Conservation (phyloP, 169 alveolate genomes). For the Cryptosporidium bovis region DNA sequence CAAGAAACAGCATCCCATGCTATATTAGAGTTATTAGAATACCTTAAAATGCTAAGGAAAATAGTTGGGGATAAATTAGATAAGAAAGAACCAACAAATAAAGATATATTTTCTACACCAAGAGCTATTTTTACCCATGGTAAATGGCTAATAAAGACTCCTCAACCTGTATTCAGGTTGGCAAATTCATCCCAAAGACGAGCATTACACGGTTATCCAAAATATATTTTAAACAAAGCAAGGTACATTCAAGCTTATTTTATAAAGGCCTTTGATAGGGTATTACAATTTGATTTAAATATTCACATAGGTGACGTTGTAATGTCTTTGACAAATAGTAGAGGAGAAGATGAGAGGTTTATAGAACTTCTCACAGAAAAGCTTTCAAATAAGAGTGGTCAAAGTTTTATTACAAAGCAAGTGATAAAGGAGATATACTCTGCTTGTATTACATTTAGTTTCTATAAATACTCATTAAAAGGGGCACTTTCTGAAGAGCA, state of each 20-base stretch:
- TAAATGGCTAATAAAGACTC: conserved; percentile 59
- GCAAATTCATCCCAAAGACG: conserved; percentile 31
- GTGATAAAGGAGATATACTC: conserved; percentile 39
- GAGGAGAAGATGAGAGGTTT: conserved; percentile 38
- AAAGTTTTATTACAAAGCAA: conserved; percentile 5
- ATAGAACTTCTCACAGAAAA: conserved; percentile 15
- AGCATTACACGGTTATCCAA: conserved; percentile 49
- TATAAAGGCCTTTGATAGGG: conserved; percentile 28
- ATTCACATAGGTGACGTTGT: conserved; percentile 44
- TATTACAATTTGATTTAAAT: conserved; percentile 34
- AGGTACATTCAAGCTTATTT: conserved; percentile 53
- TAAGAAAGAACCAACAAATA: conserved; percentile 30
- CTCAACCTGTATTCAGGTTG: conserved; percentile 39
- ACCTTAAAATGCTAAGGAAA: conserved; percentile 7
- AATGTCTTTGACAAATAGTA: conserved; percentile 12
- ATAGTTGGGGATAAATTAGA: conserved; percentile 6
- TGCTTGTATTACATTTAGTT: conserved; percentile 57
- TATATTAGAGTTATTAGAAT: conserved; percentile 24
- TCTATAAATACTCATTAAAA: conserved; percentile 13
- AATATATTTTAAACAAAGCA: conserved; percentile 51
- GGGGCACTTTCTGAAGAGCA: conserved; percentile 73
- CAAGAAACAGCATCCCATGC: conserved; percentile 51
- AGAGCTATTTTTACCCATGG: conserved; percentile 62
- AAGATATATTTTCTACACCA: conserved; percentile 46
- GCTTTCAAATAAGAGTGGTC: conserved; percentile 4